Conservation (phyloP, 106 monocot genomes). For the Allium cepa region DNA sequence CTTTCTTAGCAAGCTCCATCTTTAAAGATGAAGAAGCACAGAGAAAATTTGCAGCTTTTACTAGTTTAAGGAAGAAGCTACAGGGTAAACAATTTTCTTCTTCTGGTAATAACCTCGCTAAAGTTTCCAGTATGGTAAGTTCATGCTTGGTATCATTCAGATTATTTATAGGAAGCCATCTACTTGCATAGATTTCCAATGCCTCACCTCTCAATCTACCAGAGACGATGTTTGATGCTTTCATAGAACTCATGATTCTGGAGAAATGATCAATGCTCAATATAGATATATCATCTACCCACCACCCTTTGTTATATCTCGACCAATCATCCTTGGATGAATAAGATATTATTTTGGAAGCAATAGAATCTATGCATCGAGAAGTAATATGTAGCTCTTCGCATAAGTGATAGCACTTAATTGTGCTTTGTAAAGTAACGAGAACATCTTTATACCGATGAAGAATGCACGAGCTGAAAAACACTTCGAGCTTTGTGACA, state of each 20-base stretch:
- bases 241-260: constrained; percentile 65
- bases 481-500: constrained; percentile 58
- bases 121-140: constrained; percentile 37
- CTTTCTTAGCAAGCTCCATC: constrained; percentile 42
- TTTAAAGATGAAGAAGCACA: constrained; percentile 34
- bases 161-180: constrained; percentile 32
- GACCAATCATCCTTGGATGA: constrained; percentile 20
- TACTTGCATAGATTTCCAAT: constrained; percentile 37
- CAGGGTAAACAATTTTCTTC: constrained; percentile 57
- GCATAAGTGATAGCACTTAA: constrained; percentile 20
- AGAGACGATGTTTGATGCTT: constrained; percentile 38
- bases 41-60: constrained; percentile 47
- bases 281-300: constrained; percentile 61
- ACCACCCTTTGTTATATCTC: constrained; percentile 25
- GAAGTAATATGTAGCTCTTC: constrained; percentile 60
- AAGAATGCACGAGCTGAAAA: constrained; percentile 74
- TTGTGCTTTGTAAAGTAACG: constrained; percentile 40
- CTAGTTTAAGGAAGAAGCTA: constrained; percentile 52
- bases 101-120: constrained; percentile 49
- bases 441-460: constrained; percentile 81
- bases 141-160: constrained; percentile 33
- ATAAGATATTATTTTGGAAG: constrained; percentile 18
- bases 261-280: constrained; percentile 57
- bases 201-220: constrained; percentile 45
- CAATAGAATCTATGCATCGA: constrained; percentile 52